Evolutionary conservation across 176 grass and related monocot species (phyloP).

Genomic region (Carex parvula): DNA sequence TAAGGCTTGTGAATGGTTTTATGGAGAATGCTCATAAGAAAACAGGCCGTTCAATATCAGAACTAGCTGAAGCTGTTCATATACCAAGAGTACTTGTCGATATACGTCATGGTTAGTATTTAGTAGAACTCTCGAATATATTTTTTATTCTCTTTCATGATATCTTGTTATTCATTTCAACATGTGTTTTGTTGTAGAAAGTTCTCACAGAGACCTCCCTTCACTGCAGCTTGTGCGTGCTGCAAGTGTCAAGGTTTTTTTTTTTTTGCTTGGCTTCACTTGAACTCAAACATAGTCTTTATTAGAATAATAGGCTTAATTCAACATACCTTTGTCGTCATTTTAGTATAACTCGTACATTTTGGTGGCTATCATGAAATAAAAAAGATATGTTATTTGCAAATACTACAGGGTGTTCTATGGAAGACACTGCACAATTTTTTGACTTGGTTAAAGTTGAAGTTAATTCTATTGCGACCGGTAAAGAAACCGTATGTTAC

Average conservation of each 20-base stretch:
- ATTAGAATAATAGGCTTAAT: neutral
- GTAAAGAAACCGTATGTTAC: neutral
- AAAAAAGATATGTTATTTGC: neutral
- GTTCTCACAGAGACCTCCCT: slow-evolving; percentile 76
- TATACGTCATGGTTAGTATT: slow-evolving; percentile 85
- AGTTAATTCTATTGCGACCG: neutral
- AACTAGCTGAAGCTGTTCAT: slow-evolving; percentile 70
- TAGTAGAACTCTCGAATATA: neutral
- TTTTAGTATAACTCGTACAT: neutral
- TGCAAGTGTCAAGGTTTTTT: slow-evolving; percentile 66
- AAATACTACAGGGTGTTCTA: neutral
- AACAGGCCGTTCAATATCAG: slow-evolving; percentile 66
- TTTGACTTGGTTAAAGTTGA: neutral
- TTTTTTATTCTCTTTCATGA: neutral
- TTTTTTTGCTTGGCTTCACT: too few relatives aligned
- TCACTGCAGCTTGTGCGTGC: slow-evolving; percentile 59
- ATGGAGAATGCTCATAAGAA: slow-evolving; percentile 58
- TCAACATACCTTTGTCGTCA: neutral
- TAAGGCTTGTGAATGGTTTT: slow-evolving; percentile 90
- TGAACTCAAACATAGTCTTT: neutral
- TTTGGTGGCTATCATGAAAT: neutral
- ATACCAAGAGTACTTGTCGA: slow-evolving; percentile 86
- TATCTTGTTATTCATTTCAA: neutral
- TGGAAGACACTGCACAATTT: neutral
- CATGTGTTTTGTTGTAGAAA: slow-evolving; percentile 48